Base-by-base conservation (phyloP, 352 stramenopile species). In the Pythium grandisporangium region DNA sequence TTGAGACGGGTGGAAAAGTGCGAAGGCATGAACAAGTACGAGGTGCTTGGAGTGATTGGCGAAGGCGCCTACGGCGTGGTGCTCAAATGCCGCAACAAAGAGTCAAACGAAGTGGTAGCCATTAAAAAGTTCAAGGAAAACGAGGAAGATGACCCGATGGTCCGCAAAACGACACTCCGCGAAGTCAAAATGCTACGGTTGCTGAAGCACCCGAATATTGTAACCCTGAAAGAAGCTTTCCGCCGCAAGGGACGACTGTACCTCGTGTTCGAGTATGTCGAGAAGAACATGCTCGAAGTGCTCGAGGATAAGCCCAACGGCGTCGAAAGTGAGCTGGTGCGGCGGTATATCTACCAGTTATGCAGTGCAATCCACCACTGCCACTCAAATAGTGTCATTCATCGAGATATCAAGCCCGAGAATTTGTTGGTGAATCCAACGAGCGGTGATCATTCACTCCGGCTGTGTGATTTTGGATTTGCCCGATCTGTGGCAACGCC, bases 71-170 rank as follows among this genome's bases (percentile, higher is more conserved):
- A 97, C 59, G 90, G 90, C n/a, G 83, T 96, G 14, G 86, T 97
- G 30, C 76, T 97, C 32, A 89, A 93, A 54, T 96, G 84, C 47
- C 76, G 79, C 27, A 95, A 96, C 65, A 95, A 97, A 44, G 94
- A 98, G 52, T 98, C 91, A 11, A 90, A 87, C 41, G 90, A 99
- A 63, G 74, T 98, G 17, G 97, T 99, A 7, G 97, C 97, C 5
- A 99, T 99, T 63, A 99, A 99, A 63, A 99, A 99, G 70, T 97
- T 99, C 36, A 96, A 97, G 50, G 89, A 97, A 54, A 88, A 70
- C 33, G 84, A 96, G 41, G 77, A 90, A 3, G 78, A 92, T 42
- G 84, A 96, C 37, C 81, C 90, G 12, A 86, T 95, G 57, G 88
- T 97, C 21, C 75, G 83, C 42, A 97, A 97, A 61, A 97, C 87